Conservation (phyloP, 2,329 filamentous ascomycete species). For the Penicillium sp. region DNA sequence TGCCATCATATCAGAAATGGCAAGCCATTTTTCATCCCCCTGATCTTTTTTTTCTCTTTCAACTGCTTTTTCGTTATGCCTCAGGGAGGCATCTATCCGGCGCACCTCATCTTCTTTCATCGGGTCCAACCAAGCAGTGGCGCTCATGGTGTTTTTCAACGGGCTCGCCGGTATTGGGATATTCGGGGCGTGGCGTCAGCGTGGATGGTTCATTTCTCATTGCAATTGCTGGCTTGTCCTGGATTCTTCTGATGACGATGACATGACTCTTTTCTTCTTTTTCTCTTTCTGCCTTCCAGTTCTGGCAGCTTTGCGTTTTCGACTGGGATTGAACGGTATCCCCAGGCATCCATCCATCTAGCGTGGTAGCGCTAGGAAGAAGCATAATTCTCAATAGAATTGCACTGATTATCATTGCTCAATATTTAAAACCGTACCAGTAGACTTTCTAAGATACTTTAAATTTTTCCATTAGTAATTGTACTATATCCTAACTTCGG, state of each 20-base stretch:
- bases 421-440: neutral
- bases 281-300: neutral
- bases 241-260: slow-evolving; percentile 30
- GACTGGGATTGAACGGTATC: neutral
- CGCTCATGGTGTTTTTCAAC: slow-evolving; percentile 35
- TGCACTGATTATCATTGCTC: neutral
- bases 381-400: neutral
- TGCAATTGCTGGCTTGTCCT: slow-evolving; percentile 13
- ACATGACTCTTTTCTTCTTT: slow-evolving; percentile 28
- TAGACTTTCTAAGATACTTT: neutral
- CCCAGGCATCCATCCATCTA: neutral
- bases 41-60: neutral
- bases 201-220: slow-evolving; percentile 17
- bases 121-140: slow-evolving; percentile 35
- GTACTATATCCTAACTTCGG: too few species aligned
- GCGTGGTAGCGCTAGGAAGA: neutral
- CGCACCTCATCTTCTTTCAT: slow-evolving; percentile 19
- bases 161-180: slow-evolving; percentile 19
- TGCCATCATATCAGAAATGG: slow-evolving; percentile 1
- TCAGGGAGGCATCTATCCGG: slow-evolving; percentile 7
- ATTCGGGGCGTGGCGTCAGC: slow-evolving; percentile 23
- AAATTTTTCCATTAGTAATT: neutral
- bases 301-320: neutral
- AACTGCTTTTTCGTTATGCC: slow-evolving; percentile 5
- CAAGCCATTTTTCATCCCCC: neutral